phyloP scores from a whole-genome alignment of 2,329 filamentous ascomycete genomes.

The Epichloe glyceriae region DNA sequence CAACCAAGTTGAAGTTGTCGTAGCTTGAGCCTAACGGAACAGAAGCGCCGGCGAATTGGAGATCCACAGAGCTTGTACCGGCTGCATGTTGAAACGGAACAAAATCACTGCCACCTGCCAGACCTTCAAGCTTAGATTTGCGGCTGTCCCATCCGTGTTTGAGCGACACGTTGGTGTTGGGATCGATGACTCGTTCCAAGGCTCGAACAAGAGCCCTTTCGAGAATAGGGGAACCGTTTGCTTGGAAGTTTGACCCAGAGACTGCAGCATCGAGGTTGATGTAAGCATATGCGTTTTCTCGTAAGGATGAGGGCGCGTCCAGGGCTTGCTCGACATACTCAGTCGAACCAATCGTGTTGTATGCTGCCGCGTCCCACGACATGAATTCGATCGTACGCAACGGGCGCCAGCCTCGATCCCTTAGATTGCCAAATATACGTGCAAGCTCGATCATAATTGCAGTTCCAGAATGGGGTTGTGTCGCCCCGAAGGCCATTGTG shows the following conservation, averaged over 20 bases:
- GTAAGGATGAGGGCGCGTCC: slow-evolving; percentile 40
- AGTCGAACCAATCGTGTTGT: slow-evolving; percentile 87
- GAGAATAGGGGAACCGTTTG: slow-evolving; percentile 71
- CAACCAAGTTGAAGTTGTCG: slow-evolving; percentile 82
- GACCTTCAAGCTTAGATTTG: slow-evolving; percentile 46
- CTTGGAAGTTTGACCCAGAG: slow-evolving; percentile 60
- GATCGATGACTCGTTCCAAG: slow-evolving; percentile 63
- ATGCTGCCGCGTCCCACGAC: slow-evolving; percentile 90
- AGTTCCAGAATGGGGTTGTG: slow-evolving; percentile 76
- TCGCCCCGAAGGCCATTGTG: slow-evolving; percentile 79
- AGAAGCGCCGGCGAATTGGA: slow-evolving; percentile 56
- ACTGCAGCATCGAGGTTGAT: slow-evolving; percentile 84
- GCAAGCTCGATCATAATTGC: slow-evolving; percentile 85
- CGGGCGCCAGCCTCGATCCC: slow-evolving; percentile 71
- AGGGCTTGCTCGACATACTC: slow-evolving; percentile 86
- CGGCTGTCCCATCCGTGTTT: slow-evolving; percentile 62
- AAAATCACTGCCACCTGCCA: slow-evolving; percentile 70
- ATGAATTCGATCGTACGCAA: slow-evolving; percentile 93
- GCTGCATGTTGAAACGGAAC: slow-evolving; percentile 86
- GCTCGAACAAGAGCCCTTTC: slow-evolving; percentile 58
- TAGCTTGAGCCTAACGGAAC: slow-evolving; percentile 75
- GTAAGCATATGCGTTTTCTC: slow-evolving; percentile 68
- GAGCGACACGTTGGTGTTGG: slow-evolving; percentile 56
- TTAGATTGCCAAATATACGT: slow-evolving; percentile 69
- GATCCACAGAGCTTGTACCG: slow-evolving; percentile 75